A percentile compares a stretch with the other conserved stretches of the same genome.
phyloP scores from a whole-genome alignment of 2,329 filamentous ascomycete genomes.

The Hansfordia pulvinata region DNA sequence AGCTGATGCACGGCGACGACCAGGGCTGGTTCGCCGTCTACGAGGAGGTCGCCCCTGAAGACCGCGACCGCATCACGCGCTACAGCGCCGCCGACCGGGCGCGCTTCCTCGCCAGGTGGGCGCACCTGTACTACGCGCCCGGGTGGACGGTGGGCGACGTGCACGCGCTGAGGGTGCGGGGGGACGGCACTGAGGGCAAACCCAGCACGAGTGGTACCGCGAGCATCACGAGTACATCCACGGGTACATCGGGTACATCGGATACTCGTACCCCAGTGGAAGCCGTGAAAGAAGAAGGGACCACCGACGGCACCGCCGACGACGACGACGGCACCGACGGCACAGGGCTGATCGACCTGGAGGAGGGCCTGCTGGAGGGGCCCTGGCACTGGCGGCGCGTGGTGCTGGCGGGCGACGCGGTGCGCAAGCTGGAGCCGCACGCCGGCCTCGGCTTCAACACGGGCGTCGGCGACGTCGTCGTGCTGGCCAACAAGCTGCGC shows the following conservation, averaged over 20 bases:
- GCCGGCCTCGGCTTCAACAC: constrained; percentile 3
- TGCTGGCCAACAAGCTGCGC: constrained; percentile 1
- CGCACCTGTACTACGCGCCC: not conserved
- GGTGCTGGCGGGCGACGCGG: constrained; percentile 4
- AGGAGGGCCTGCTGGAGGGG: constrained; percentile 4
- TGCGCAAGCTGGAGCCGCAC: constrained; percentile 4
- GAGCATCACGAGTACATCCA: too few relatives aligned
- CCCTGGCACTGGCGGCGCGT: constrained; percentile 3
- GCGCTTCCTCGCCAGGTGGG: not conserved
- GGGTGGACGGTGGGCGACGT: constrained; percentile 1
- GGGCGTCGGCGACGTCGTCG: constrained; percentile 2
- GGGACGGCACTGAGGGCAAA: too few relatives aligned
- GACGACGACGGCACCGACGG: too few relatives aligned
- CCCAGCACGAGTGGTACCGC: not conserved
- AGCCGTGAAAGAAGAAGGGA: too few relatives aligned
- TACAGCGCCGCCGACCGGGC: constrained; percentile 1
- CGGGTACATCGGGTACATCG: too few relatives aligned
- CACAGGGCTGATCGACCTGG: constrained; percentile 2
- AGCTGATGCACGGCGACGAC: not conserved
- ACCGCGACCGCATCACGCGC: not conserved
- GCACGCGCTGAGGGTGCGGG: not conserved
- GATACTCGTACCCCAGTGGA: too few relatives aligned
- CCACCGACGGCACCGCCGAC: too few relatives aligned
- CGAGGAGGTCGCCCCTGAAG: not conserved
- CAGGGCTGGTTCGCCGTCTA: not conserved